Conservation (phyloP, 106 monocot species). For the Dioscorea alata region DNA sequence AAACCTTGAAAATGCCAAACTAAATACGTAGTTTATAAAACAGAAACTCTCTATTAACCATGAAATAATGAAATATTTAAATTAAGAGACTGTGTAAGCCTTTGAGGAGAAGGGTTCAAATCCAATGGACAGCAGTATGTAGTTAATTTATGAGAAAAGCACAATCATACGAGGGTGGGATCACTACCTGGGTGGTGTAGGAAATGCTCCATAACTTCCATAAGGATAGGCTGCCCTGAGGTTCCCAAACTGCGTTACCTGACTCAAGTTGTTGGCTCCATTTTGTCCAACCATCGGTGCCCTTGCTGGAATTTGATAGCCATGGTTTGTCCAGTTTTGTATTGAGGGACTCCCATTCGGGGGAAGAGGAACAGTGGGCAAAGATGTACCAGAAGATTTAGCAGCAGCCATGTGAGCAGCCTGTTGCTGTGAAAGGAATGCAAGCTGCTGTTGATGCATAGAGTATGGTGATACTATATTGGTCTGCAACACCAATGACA, state of each 20-base stretch:
- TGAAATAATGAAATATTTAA: no score
- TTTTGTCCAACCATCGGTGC: conserved; percentile 22
- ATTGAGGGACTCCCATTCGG: conserved; percentile 21
- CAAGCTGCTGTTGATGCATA: conserved; percentile 88
- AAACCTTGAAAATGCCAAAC: no score
- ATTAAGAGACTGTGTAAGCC: no score
- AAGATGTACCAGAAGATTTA: conserved; percentile 38
- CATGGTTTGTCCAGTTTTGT: conserved; percentile 40
- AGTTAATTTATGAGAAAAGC: no score
- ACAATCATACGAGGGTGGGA: no score
- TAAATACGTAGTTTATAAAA: no score
- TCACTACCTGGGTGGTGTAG: conserved; percentile 31
- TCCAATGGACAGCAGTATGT: no score
- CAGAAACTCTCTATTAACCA: no score
- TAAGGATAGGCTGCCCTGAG: conserved; percentile 19
- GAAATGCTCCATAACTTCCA: conserved; percentile 35
- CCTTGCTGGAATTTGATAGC: conserved; percentile 38
- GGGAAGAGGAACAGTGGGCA: conserved; percentile 20
- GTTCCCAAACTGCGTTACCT: conserved; percentile 36
- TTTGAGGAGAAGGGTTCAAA: no score
- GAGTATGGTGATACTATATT: conserved; percentile 16
- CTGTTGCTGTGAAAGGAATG: conserved; percentile 83
- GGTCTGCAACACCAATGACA: not conserved
- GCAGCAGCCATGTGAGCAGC: conserved; percentile 73
- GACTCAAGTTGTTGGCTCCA: no score